Evolutionary conservation across 495 filamentous ascomycete genomes (phyloP), one percentile per base, ranked within the genome.

Genomic region (Ramalina intermedia): DNA sequence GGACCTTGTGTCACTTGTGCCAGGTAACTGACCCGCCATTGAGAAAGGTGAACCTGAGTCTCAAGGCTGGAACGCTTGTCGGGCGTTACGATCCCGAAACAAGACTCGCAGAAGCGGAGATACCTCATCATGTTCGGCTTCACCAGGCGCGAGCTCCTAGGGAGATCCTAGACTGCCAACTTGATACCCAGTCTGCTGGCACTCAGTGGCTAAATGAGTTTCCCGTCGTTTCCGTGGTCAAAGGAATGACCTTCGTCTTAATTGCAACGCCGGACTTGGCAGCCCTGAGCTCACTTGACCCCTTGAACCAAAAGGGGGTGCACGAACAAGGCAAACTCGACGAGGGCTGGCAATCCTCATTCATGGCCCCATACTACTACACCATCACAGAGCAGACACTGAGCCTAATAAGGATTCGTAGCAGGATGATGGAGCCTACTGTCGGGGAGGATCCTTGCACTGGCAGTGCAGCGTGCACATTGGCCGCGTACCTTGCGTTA

Each of bases 361-460:
- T 82, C 27, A 52, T 72, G 0, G 66, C 66, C 3, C 55, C 67
- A 47, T 84, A 80, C 54, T 81, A 75, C 58, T 82, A 74, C 41
- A 67, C 72, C 6, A 54, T 66, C 37, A 54, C 62, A 3, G 59
- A 58, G 1, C 56, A 58, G 23, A 55, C 43, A 11, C 7, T 7
- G 46, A 53, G 33, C 52, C 42, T 27, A 43, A 58, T 47, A 29
- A 55, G 45, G 41, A 50, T 70, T 48, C 56, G 61, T 44, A 66
- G 64, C n/a, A 70, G 83, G 55, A 75, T 85, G 66, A 73, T 82
- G 54, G 55, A 54, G 44, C 46, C 64, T 16, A 69, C 63, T 1
- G 43, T 65, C 14, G 60, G 76, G 33, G 83, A 86, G 58, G 82
- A 86, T 62, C 72, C 84, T 13, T 82, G 79, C 0, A 85, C 80